Percentiles rank a stretch among this genome's conserved stretches.
phyloP scores from a whole-genome alignment of 2,329 filamentous ascomycete species.

The Exutisphaerella laricina region DNA sequence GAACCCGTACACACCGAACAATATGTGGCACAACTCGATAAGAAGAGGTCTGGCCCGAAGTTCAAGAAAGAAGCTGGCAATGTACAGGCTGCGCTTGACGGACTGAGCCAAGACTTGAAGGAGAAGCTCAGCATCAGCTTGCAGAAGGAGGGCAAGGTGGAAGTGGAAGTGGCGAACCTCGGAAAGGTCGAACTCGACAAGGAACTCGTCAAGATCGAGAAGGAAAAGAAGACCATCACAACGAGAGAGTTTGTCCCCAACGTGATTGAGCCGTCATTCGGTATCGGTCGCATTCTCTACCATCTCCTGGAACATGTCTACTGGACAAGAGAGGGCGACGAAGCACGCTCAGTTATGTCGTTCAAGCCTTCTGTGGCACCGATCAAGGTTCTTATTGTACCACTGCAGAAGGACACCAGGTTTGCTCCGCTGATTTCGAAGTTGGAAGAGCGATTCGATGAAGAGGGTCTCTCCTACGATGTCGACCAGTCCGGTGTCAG shows the following conservation, averaged over 20 bases:
- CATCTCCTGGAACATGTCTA: conserved; percentile 89
- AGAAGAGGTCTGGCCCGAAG: conserved; percentile 90
- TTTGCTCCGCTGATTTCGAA: conserved; percentile 73
- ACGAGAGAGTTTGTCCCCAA: conserved; percentile 89
- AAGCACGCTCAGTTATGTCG: conserved; percentile 75
- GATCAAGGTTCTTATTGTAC: conserved; percentile 89
- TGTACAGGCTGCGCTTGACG: conserved; percentile 72
- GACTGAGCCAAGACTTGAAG: conserved; percentile 71
- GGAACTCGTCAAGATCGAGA: conserved; percentile 78
- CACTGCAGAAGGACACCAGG: conserved; percentile 71
- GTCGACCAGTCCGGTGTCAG: conserved; percentile 86
- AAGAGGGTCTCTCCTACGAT: conserved; percentile 71
- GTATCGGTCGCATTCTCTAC: conserved; percentile 92
- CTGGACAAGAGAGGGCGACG: conserved; percentile 82
- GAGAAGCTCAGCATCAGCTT: conserved; percentile 74
- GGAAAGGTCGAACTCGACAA: conserved; percentile 74
- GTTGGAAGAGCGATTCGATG: conserved; percentile 70
- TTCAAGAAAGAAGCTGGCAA: conserved; percentile 93
- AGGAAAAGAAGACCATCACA: conserved; percentile 74
- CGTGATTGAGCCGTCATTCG: conserved; percentile 84
- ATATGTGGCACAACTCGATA: conserved; percentile 81
- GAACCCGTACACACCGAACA: conserved; percentile 77
- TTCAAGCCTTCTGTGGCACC: conserved; percentile 78
- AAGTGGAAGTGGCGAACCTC: conserved; percentile 64
- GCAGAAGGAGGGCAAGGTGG: conserved; percentile 66